A percentile compares a stretch with the other conserved stretches of the same genome.
Conservation (phyloP, 768 basidiomycete genomes). For the Cystofilobasidium bisporidii region DNA sequence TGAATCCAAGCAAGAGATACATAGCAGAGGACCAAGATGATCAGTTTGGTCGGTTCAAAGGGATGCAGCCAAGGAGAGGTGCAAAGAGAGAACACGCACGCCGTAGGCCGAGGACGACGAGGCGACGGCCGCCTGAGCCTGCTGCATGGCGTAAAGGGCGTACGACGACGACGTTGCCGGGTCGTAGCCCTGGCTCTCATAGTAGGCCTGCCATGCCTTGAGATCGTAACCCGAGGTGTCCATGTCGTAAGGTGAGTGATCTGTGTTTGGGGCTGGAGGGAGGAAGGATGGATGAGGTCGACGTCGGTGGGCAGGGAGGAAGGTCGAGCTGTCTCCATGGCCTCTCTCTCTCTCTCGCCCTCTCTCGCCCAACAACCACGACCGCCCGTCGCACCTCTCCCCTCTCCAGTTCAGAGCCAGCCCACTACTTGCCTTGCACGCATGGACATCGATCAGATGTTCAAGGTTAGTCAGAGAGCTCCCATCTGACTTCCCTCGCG, state of each 20-base stretch:
- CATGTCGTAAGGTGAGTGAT: background rate
- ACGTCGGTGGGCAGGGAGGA: too few species aligned
- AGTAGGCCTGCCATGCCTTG: conserved; percentile 27
- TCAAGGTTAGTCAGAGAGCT: conserved; percentile 31
- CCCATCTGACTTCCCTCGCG: too few species aligned
- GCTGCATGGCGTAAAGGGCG: conserved; percentile 16
- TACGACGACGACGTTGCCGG: conserved; percentile 12
- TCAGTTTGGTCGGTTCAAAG: too few species aligned
- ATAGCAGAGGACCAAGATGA: background rate
- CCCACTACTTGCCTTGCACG: too few species aligned
- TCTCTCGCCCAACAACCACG: too few species aligned
- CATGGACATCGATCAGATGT: conserved; percentile 38
- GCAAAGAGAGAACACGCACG: conserved; percentile 4
- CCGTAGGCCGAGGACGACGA: conserved; percentile 12
- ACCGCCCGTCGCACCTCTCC: too few species aligned
- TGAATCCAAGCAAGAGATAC: too few species aligned
- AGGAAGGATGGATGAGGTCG: too few species aligned
- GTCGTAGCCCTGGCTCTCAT: conserved; percentile 27
- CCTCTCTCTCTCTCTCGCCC: too few species aligned
- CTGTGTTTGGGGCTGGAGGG: background rate
- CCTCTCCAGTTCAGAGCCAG: too few species aligned
- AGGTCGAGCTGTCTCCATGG: too few species aligned
- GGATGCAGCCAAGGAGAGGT: too few species aligned
- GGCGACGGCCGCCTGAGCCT: conserved; percentile 8
- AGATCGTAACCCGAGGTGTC: conserved; percentile 19